Evolutionary conservation across 2,329 filamentous ascomycete genomes (phyloP).

Genomic region (Neocatenulostroma microsporum): DNA sequence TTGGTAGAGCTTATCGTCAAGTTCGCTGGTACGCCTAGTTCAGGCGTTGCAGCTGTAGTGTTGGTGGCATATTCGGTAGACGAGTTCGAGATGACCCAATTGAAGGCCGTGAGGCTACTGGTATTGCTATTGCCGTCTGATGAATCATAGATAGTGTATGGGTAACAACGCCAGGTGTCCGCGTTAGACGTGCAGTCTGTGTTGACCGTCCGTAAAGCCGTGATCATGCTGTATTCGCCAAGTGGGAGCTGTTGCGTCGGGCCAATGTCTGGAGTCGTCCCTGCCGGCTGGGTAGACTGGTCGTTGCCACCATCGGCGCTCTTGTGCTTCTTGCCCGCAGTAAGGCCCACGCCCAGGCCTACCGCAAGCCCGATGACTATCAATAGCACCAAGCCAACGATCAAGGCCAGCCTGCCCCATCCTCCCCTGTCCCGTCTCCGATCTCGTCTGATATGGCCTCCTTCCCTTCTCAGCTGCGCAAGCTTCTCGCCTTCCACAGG

Average conservation of each 20-base stretch:
- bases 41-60: constrained; percentile 53
- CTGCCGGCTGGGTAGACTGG: background rate
- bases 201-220: constrained; percentile 47
- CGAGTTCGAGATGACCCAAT: constrained; percentile 51
- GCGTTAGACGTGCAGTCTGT: constrained; percentile 53
- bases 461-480: constrained; percentile 16
- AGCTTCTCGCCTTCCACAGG: constrained; percentile 26
- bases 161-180: constrained; percentile 56
- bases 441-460: constrained; percentile 9
- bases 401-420: constrained; percentile 33
- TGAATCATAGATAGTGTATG: constrained; percentile 45
- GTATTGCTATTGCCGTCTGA: constrained; percentile 16
- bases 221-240: constrained; percentile 55
- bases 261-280: constrained; percentile 7
- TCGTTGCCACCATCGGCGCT: constrained; percentile 14
- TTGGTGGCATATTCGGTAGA: constrained; percentile 34
- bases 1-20: constrained; percentile 42
- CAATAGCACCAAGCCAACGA: constrained; percentile 31
- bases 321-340: constrained; percentile 14
- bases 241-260: constrained; percentile 45
- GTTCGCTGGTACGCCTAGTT: constrained; percentile 29
- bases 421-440: constrained; percentile 27
- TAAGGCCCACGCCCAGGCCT: constrained; percentile 33
- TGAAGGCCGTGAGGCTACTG: constrained; percentile 46
- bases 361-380: constrained; percentile 31